Base-by-base conservation (phyloP, 129 eudicot genomes). In the Logfia minima region DNA sequence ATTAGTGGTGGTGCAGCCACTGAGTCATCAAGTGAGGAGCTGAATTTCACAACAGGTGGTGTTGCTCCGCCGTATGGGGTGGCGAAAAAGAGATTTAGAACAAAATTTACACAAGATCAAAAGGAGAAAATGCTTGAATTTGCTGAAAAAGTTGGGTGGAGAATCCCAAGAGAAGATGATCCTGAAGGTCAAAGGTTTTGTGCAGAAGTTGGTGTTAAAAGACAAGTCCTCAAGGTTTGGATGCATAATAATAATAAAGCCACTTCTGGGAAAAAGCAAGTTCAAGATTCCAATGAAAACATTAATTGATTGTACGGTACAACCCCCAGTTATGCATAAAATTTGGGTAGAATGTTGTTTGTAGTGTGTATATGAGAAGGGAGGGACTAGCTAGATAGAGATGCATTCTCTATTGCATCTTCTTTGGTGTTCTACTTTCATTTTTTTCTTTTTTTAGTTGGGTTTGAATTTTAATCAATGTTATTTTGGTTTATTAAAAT, bases 191-290 rank as follows among this genome's bases (percentile, higher is more conserved):
- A 89, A 81, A 87, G 95, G 86, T 87, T 92, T 77, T 92, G 96
- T 56, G 88, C 72, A n/a, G 93, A 92, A 22, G 86, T 87, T 63
- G 92, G 96, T 22, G 92, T 92, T 72, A 92, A 87, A 76, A 89
- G 97, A 79, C 96, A 92, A 77, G 96, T 92, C 4, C 86, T 92
- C 65, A 92, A 92, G 86, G 97, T 92, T 48, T 92, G 97, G 97
- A 89, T 92, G 97, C 97, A 92, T 80, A 92, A 92, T 81, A 92
- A 92, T 75, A 92, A 92, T 75, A 92, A 92, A 84, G 87, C 80
- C 63, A 73, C 85, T 72, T 81, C 92, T 60, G 86, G 90, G 68
- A 89, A 86, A 78, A 86, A 88, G 83, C 85, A 73, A 72, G 73
- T 80, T 65, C 85, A 88, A 82, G 93, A 84, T 66, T 62, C 84